Base-by-base conservation (phyloP, 371 early-diverging fungal species). In the Rhizopus microsporus region DNA sequence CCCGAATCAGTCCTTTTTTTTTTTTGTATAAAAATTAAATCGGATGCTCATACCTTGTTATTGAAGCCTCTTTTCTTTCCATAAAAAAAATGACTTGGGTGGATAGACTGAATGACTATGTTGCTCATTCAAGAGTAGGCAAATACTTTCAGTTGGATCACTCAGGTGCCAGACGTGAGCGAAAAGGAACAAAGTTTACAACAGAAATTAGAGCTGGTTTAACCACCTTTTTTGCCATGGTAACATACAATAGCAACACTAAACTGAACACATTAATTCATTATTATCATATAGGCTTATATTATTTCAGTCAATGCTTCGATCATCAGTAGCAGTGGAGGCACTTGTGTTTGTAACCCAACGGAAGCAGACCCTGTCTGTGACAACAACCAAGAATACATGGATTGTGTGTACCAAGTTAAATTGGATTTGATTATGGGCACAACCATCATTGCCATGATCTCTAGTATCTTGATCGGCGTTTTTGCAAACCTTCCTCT, bases 281-380 rank as follows among this genome's bases (percentile, higher is more conserved):
- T 3, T 15, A 13, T 33, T 13, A 38, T 34, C 16, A 29, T 44
- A 8, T 48, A 67, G 67, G 68, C 68, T 34, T 67, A 67, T 34
- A 67, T 67, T 49, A 67, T 67, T 38, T 82, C 86, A 5, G 88
- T 89, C 31, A 90, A 90, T 60, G 83, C 91, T 10, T 69, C 84
- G 33, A 89, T 92, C 54, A 79, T 92, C 65, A 79, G 86, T 15
- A 88, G 88, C 47, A 82, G 86, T 16, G 92, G 92, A 43, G 91
- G 91, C 37, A 70, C 88, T 37, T 92, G 91, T 66, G 85, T 77
- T 17, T 91, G 91, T 69, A 69, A 72, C 53, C 23, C 42, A 1
- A 80, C 77, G 4, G 16, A 63, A 8, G 73, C 72, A 16, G 84
- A 79, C 32, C 76, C 77, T 2, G 62, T 68, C 3, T 83, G 83